These are phyloP conservation scores for Vaccinium vitisidaea DNA, from an alignment of 148 eudicot genomes.

Conservation along the genomic window DNA sequence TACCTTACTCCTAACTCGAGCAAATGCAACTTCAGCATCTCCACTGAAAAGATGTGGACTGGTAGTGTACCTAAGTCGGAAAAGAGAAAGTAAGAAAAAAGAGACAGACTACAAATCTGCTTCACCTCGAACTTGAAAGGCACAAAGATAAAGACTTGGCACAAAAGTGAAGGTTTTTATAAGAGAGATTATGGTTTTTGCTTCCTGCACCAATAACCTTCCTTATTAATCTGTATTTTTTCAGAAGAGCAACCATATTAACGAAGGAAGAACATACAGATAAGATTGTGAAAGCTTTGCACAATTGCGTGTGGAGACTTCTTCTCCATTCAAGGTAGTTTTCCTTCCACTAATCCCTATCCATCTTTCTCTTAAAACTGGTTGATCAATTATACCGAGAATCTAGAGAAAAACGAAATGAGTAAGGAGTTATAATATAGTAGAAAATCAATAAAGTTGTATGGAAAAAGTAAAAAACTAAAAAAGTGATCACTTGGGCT, in stretches of 20 bases:
- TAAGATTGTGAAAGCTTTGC: constrained; percentile 74
- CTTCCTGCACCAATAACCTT: neutral
- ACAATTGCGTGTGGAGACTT: constrained; percentile 79
- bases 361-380: constrained; percentile 86
- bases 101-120: neutral
- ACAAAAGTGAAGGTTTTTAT: neutral
- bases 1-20: constrained; percentile 83
- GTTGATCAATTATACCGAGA: constrained; percentile 91
- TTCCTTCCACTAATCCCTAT: constrained; percentile 70
- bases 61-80: constrained; percentile 78
- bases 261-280: constrained; percentile 43
- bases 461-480: neutral
- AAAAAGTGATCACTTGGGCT: neutral
- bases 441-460: neutral
- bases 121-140: neutral
- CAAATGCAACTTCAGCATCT: constrained; percentile 73
- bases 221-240: neutral
- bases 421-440: neutral
- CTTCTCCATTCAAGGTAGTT: constrained; percentile 74
- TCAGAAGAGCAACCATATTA: neutral
- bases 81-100: constrained; percentile 18
- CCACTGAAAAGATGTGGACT: constrained; percentile 89
- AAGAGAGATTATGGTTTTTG: neutral
- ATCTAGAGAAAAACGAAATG: constrained; percentile 38
- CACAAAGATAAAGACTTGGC: neutral